Evolutionary conservation across 257 asterid species (phyloP), one percentile per base, ranked within the genome.

Genomic region (Leptodermis oblonga): DNA sequence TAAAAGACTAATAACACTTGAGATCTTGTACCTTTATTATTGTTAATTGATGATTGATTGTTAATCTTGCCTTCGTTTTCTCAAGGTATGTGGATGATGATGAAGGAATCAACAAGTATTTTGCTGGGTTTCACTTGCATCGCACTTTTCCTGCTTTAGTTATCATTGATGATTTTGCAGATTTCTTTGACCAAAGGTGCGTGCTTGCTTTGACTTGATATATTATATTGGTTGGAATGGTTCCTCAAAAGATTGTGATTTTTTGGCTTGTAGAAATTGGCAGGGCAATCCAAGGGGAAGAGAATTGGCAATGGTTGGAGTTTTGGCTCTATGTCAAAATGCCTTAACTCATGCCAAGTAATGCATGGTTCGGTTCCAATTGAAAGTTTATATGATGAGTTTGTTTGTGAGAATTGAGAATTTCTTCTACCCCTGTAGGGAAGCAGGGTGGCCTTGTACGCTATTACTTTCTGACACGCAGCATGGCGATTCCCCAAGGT

Each of bases 121-220:
- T 90, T 78, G 95, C 99, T 76, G 96, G 96, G 68, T 85, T 94
- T 81, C 99, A 94, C 83, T 58, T 89, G 86, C 86, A 82, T 52
- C 78, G 76, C 77, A 45, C 64, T 62, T 78, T 70, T 72, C 97
- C 99, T 9, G 81, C 74, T 71, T 79, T 81, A 22, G 83, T 93
- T 46, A 73, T 93, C 51, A 73, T 94, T 15, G 96, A 94, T 73
- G 89, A 94, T 86, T 94, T 94, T 75, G 91, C 85, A 1, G 84
- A 90, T 78, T 85, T 88, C 83, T 90, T 90, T 56, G 81, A 82
- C 49, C 86, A 82, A 76, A 87, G 95, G 97, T 90, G 55, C 36
- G 28, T 8, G 4, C 23, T 58, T 18, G n/a, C 4, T 26, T 42
- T 31, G 7, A n/a, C 18, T n/a, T 48, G 4, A 14, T 23, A 36